Percentiles rank a stretch among this genome's conserved stretches.
phyloP scores from a whole-genome alignment of 148 eudicot genomes.

The Chenopodium formosanum region DNA sequence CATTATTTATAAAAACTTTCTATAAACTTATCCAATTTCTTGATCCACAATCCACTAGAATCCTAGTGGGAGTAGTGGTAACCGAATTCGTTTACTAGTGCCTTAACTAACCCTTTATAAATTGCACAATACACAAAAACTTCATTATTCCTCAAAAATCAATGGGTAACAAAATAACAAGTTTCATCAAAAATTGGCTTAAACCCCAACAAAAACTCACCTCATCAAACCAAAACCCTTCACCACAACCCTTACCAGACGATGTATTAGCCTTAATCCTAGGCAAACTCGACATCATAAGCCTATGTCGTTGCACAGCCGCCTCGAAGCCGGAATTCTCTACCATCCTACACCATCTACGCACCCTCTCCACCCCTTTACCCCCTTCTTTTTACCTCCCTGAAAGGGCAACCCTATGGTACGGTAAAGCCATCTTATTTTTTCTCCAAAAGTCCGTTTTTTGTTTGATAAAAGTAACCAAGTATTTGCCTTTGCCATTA shows the following conservation, averaged over 20 bases:
- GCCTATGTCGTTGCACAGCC: not conserved
- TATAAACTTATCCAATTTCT: too few species aligned
- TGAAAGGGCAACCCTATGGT: not conserved
- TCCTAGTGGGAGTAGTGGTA: too few species aligned
- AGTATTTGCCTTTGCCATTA: not conserved
- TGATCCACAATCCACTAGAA: too few species aligned
- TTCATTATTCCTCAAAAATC: not conserved
- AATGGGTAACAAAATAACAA: not conserved
- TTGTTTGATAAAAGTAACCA: not conserved
- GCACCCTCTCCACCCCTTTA: not conserved
- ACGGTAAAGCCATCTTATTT: not conserved
- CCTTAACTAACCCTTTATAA: too few species aligned
- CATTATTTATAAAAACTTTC: too few species aligned
- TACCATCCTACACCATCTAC: not conserved
- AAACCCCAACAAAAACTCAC: not conserved
- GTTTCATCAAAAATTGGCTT: not conserved
- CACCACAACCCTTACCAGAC: not conserved
- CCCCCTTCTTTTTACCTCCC: not conserved
- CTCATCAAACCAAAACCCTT: not conserved
- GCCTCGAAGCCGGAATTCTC: not conserved
- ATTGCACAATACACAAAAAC: too few species aligned
- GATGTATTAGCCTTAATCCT: not conserved
- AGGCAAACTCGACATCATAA: not conserved
- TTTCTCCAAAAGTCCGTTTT: not conserved
- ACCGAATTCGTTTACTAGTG: too few species aligned